Conservation (phyloP, 139 green algal species). For the Eudorina sp. region DNA sequence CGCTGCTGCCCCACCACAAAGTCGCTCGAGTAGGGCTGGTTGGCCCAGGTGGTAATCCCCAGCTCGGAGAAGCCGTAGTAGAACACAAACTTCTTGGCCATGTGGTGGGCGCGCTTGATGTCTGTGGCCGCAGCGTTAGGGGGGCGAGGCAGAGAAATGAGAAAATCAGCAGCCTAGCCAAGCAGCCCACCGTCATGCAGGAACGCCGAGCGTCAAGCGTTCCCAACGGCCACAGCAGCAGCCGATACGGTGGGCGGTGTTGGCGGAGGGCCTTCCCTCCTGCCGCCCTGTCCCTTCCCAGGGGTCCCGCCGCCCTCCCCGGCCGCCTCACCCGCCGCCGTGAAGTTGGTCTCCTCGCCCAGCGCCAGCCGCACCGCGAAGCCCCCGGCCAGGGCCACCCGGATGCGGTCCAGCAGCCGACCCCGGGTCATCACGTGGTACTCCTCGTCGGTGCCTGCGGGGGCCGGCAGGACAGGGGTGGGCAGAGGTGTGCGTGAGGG, state of each 20-base stretch:
- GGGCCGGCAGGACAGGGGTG: too few species aligned
- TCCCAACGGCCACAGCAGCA: too few species aligned
- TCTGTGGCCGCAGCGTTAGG: too few species aligned
- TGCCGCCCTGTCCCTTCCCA: not conserved
- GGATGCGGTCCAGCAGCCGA: conserved; percentile 82
- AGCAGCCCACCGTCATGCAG: too few species aligned
- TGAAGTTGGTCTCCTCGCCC: conserved; percentile 76
- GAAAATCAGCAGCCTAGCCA: too few species aligned
- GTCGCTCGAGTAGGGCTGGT: conserved; percentile 68
- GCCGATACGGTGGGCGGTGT: too few species aligned
- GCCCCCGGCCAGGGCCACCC: conserved; percentile 63
- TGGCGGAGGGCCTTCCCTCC: not conserved
- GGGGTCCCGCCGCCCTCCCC: not conserved
- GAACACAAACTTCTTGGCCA: conserved; percentile 69
- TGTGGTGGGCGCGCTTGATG: conserved; percentile 58
- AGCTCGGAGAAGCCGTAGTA: conserved; percentile 71
- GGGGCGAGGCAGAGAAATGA: too few species aligned
- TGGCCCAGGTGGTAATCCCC: conserved; percentile 70
- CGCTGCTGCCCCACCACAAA: conserved; percentile 58
- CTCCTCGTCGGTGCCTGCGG: conserved; percentile 77
- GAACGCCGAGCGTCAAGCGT: too few species aligned
- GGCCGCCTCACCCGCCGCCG: conserved; percentile 54
- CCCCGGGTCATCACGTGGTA: conserved; percentile 85
- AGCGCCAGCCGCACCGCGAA: conserved; percentile 72
- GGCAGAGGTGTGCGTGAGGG: too few species aligned